phyloP scores from a whole-genome alignment of 202 grass and related monocot genomes.

The Digitaria exilis region DNA sequence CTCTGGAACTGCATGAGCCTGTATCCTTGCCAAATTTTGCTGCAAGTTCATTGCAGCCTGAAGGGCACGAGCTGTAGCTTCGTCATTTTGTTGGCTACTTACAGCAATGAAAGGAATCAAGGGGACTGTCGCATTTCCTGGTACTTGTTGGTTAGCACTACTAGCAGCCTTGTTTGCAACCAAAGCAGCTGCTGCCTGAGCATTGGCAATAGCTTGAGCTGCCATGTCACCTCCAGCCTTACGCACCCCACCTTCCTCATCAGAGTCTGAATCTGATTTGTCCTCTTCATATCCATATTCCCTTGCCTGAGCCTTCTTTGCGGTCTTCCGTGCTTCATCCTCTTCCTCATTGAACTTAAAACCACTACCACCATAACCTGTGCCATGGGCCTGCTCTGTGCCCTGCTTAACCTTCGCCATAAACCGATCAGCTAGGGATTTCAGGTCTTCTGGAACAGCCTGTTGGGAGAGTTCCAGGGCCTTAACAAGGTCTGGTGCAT shows the following conservation, averaged over 20 bases:
- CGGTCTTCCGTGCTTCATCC: slow-evolving; percentile 77
- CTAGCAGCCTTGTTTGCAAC: too few species aligned
- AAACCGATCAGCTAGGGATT: slow-evolving; percentile 75
- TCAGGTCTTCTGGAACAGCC: slow-evolving; percentile 81
- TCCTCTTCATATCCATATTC: slow-evolving; percentile 96
- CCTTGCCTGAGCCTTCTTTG: slow-evolving; percentile 85
- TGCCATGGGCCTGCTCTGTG: slow-evolving; percentile 87
- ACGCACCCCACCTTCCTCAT: slow-evolving; percentile 74
- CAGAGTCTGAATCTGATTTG: slow-evolving; percentile 88
- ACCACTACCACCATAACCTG: slow-evolving; percentile 94
- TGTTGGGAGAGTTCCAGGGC: slow-evolving; percentile 90
- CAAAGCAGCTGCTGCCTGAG: too few species aligned
- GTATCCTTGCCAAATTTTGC: slow-evolving; percentile 85
- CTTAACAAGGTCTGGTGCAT: slow-evolving; percentile 92
- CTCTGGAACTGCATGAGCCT: slow-evolving; percentile 74
- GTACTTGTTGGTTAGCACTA: too few species aligned
- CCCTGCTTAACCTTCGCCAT: slow-evolving; percentile 94
- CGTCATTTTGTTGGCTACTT: too few species aligned
- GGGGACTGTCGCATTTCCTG: too few species aligned
- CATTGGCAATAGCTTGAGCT: too few species aligned
- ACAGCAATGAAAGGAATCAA: too few species aligned
- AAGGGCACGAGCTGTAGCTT: slow-evolving; percentile 76
- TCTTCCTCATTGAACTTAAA: slow-evolving; percentile 97
- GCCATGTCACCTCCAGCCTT: slow-evolving; percentile 72
- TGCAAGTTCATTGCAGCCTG: too few species aligned